Evolutionary conservation across 371 early-diverging fungal genomes (phyloP).

Genomic region (Actinomortierella wolfii): DNA sequence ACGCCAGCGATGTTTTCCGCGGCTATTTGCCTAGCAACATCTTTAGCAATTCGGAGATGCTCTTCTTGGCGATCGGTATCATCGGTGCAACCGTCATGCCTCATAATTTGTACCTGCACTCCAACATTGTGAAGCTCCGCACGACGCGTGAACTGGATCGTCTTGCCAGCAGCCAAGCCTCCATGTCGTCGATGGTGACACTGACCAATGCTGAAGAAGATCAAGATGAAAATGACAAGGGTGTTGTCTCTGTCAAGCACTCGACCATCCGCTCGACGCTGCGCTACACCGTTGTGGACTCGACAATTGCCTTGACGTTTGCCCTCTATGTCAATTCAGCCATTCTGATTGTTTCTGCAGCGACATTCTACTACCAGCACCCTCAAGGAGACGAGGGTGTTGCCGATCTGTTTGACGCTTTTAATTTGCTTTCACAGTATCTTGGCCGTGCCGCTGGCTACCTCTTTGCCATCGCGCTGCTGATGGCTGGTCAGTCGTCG

Average conservation of each 20-base stretch:
- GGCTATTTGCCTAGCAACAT: slow-evolving; percentile 76
- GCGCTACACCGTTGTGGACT: slow-evolving; percentile 60
- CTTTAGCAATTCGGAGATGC: slow-evolving; percentile 59
- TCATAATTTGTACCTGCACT: slow-evolving; percentile 82
- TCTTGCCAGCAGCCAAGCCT: slow-evolving; percentile 22
- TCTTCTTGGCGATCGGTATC: slow-evolving; percentile 82
- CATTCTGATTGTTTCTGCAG: slow-evolving; percentile 79
- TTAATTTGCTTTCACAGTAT: slow-evolving; percentile 57
- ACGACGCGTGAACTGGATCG: slow-evolving; percentile 36
- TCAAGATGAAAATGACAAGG: slow-evolving; percentile 26
- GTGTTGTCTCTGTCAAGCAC: slow-evolving; percentile 26
- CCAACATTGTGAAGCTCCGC: slow-evolving; percentile 69
- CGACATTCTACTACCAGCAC: slow-evolving; percentile 70
- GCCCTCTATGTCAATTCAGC: slow-evolving; percentile 82
- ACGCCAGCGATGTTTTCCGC: slow-evolving; percentile 61
- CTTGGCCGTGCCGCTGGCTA: slow-evolving; percentile 70
- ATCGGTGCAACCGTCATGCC: slow-evolving; percentile 81
- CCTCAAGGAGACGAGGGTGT: slow-evolving; percentile 40
- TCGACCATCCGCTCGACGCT: slow-evolving; percentile 46
- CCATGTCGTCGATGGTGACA: slow-evolving; percentile 39
- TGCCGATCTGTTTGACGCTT: slow-evolving; percentile 72
- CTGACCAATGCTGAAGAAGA: slow-evolving; percentile 23
- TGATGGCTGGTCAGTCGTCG: slow-evolving; percentile 79
- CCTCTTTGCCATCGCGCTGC: slow-evolving; percentile 78
- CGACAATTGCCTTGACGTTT: slow-evolving; percentile 69